Base-by-base conservation (phyloP, 257 asterid genomes). In the Gynochthodes officinalis region DNA sequence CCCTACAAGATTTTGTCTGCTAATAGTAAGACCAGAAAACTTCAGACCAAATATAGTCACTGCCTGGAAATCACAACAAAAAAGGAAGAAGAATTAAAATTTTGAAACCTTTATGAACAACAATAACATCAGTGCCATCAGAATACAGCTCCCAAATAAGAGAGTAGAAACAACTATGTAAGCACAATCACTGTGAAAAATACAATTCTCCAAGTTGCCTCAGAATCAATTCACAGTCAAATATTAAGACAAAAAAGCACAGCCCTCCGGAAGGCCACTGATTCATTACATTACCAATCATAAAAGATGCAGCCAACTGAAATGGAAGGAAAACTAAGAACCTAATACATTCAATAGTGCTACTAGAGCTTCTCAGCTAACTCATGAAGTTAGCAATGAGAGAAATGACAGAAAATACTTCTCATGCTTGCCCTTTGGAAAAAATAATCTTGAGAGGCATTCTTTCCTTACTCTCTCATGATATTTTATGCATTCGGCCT, bases 1-100 rank as follows among this genome's bases (percentile, higher is more conserved):
- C 98, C 96, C 93, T 33, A 71, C 33, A 80, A 86, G 74, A 83
- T 79, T 85, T 79, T 86, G 97, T 75, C 84, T 87, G 91, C 84
- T 88, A 69, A 93, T 84, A 57, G 96, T 88, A 86, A 93, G 83
- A 79, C 96, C 87, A 69, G 96, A 84, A 79, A 93, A 85, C 92
- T 86, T 91, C 89, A 93, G 76, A 80, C 98, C 98, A 81, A 89
- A 88, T 72, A 80, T 49, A 63, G 89, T 64, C 52, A 80, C 85
- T 54, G 79, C 94, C 97, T 90, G 94, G 80, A 78, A 77, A 77
- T 63, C 76, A 70, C 40, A 57, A 57, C 30, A 44, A 59, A 60
- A 44, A 42, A 44, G 57, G 25, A 59, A 69, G 54, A 63, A 7
- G n/a, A 18, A 48, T 42, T 63, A 62, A 62, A 28, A 71, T 54